Evolutionary conservation across 2,329 filamentous ascomycete genomes (phyloP).

Genomic region (Xylariaceae sp.): DNA sequence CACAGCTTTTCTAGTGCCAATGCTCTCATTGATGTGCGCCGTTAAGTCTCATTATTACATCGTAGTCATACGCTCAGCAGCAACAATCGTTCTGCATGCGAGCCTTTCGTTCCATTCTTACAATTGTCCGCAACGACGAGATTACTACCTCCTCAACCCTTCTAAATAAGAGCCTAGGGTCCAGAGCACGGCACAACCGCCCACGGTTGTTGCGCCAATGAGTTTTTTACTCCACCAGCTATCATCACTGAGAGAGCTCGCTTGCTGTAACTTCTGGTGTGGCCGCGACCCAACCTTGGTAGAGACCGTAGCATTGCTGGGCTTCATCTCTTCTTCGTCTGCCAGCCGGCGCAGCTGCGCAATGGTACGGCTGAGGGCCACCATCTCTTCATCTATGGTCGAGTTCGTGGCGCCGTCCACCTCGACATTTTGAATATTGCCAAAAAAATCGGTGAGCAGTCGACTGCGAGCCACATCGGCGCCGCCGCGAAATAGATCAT

Average conservation of each 20-base stretch:
- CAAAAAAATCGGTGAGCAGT: slow-evolving; percentile 93
- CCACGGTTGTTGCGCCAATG: slow-evolving; percentile 57
- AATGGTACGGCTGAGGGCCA: slow-evolving; percentile 68
- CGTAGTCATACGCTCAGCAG: background rate
- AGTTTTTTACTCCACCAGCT: slow-evolving; percentile 66
- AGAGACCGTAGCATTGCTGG: slow-evolving; percentile 25
- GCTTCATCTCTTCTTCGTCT: slow-evolving; percentile 39
- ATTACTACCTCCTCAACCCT: slow-evolving; percentile 19
- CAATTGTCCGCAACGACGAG: background rate
- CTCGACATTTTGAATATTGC: slow-evolving; percentile 96
- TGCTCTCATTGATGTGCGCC: too few species aligned
- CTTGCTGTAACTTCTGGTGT: slow-evolving; percentile 41
- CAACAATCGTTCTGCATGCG: background rate
- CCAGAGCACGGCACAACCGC: slow-evolving; percentile 60
- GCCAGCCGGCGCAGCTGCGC: slow-evolving; percentile 48
- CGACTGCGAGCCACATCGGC: slow-evolving; percentile 72
- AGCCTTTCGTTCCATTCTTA: slow-evolving; percentile 1
- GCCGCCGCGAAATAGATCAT: slow-evolving; percentile 89
- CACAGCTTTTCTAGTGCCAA: too few species aligned
- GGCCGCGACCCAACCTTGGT: slow-evolving; percentile 15
- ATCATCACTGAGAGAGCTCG: slow-evolving; percentile 61
- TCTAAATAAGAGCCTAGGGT: slow-evolving; percentile 52
- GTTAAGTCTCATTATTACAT: too few species aligned
- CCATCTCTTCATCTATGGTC: slow-evolving; percentile 67
- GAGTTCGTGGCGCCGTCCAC: slow-evolving; percentile 62